Base-by-base conservation (phyloP, 1,139 yeast species). In the Magnusiomyces suaveolens region DNA sequence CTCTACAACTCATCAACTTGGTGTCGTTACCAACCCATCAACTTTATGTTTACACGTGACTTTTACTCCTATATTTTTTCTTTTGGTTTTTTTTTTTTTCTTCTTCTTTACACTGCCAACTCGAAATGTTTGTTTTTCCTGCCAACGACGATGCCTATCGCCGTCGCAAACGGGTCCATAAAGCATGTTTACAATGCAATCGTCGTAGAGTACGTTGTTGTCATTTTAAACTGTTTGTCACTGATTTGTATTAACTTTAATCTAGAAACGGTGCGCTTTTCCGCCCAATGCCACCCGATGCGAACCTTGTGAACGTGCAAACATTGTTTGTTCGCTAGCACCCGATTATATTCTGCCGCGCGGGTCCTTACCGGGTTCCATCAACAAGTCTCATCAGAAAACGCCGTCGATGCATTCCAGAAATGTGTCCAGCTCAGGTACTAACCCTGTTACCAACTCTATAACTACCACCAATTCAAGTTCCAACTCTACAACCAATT, bases 131-230 rank as follows among this genome's bases (percentile, higher is more conserved):
- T 64, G 83, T 79, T 51, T 79, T 79, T 59, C 83, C 83, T 2
- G 83, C 83, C n/a, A 79, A 79, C 63, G 74, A 79, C 64, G 72
- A 74, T 43, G 78, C 72, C 62, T 79, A 79, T 63, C 75, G 78
- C 56, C 74, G 77, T 43, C 69, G 83, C 46, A 78, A 78, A 62
- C 67, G 83, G 25, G 77, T 80, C 1, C 79, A 76, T 63, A 74
- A 75, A 61, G 80, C 82, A 57, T 79, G 83, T 62, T 72, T 66
- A 54, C 75, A 71, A 59, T 79, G 83, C 65, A 73, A 81, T 41
- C 64, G 71, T 23, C 72, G 77, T 54, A 65, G 72, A 26, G 64
- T 60, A 52, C 21, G 65, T 55, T 14, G 23, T 18, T 20, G 32
- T 20, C 26, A n/a, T n/a, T n/a, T n/a, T n/a, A n/a, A n/a, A n/a